Evolutionary conservation across 1,284 basidiomycete genomes (phyloP).

Genomic region (Irpex sp.): DNA sequence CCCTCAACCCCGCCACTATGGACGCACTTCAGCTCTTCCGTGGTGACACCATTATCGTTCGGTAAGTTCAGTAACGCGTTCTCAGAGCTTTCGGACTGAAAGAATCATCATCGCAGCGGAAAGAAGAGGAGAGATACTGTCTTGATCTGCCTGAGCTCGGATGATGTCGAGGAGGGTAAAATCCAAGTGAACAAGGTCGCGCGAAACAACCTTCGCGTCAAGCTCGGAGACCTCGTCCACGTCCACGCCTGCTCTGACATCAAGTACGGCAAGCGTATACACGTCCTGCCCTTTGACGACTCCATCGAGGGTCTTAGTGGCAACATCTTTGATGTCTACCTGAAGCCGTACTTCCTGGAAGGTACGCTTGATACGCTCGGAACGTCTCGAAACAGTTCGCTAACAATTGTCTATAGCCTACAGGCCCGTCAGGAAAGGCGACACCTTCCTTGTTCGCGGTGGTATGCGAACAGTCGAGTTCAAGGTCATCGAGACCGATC

Average conservation of each 20-base stretch:
- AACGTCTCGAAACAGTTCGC: background rate
- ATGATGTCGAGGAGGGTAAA: slow-evolving; percentile 96
- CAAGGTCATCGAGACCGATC: slow-evolving; percentile 96
- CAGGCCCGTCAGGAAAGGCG: slow-evolving; percentile 92
- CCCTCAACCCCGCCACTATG: slow-evolving; percentile 96
- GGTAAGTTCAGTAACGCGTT: slow-evolving; percentile 43
- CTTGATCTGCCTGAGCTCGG: slow-evolving; percentile 92
- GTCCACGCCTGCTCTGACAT: slow-evolving; percentile 97
- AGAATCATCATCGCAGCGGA: slow-evolving; percentile 46
- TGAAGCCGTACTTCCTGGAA: slow-evolving; percentile 99
- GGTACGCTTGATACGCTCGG: slow-evolving; percentile 37
- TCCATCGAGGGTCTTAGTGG: slow-evolving; percentile 97
- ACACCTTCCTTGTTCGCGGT: slow-evolving; percentile 98
- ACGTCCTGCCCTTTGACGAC: slow-evolving; percentile 97
- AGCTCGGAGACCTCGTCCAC: slow-evolving; percentile 94
- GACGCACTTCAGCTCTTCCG: slow-evolving; percentile 92
- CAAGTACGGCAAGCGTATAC: slow-evolving; percentile 98
- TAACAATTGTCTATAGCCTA: slow-evolving; percentile 54
- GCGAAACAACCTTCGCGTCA: slow-evolving; percentile 96
- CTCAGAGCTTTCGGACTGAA: background rate
- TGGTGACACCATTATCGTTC: slow-evolving; percentile 90
- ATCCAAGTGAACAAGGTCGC: slow-evolving; percentile 99
- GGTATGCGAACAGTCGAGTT: slow-evolving; percentile 99
- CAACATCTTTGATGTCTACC: slow-evolving; percentile 98
- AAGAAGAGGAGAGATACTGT: slow-evolving; percentile 97